phyloP scores from a whole-genome alignment of 208 protist genomes.

The Leishmania major region DNA sequence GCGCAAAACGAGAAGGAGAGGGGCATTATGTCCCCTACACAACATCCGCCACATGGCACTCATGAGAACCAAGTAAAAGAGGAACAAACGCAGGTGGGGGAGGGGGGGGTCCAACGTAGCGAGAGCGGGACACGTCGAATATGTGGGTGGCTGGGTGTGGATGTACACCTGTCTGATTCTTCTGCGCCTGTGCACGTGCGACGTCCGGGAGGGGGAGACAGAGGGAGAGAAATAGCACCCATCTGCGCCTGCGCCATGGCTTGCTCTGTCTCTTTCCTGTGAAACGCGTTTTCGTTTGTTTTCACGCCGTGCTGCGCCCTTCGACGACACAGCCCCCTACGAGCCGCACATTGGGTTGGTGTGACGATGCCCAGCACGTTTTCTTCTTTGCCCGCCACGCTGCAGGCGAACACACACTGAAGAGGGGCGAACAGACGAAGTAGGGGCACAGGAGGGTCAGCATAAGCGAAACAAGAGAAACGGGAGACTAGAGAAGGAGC shows the following conservation, averaged over 20 bases:
- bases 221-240: background rate
- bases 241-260: background rate
- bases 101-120: background rate
- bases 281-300: background rate
- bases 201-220: background rate
- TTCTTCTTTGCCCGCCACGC: background rate
- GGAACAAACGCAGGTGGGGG: slow-evolving; percentile 1
- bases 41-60: background rate
- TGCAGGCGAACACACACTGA: background rate
- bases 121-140: background rate
- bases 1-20: background rate
- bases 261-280: background rate
- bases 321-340: background rate
- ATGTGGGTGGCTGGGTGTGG: background rate
- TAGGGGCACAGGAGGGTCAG: background rate
- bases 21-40: slow-evolving; percentile 1
- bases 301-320: background rate
- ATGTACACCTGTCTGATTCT: background rate
- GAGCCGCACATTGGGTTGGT: background rate
- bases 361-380: background rate
- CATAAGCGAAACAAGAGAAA: background rate
- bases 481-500: slow-evolving; percentile 3
- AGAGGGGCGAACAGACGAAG: no score
- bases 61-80: slow-evolving; percentile 6
- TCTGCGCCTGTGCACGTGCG: background rate